Base-by-base conservation (phyloP, 768 basidiomycete genomes). In the Russula sp. region DNA sequence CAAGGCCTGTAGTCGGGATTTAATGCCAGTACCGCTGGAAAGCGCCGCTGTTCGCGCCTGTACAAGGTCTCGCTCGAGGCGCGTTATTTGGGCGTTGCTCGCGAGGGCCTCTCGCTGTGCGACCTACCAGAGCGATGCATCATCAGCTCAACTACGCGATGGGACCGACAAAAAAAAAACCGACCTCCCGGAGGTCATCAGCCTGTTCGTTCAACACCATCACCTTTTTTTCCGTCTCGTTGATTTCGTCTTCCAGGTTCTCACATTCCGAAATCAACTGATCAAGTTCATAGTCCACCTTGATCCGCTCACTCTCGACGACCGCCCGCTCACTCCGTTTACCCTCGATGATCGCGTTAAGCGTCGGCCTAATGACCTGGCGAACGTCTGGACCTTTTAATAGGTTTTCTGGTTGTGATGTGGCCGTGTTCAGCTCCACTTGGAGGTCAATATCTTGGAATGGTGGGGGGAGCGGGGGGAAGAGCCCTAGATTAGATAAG, bases 271-370 rank as follows among this genome's bases (percentile, higher is more conserved):
- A 75, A 0, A 80, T 82, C 57, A 91, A 74, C 67, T 88, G 82
- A 70, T 96, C 94, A 10, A 92, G 81, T 64, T 91, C 88, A 67
- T 95, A 84, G 64, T 94, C 91, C 32, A 92, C 81, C 68, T 82
- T 84, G 66, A 94, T 88, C 49, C 84, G 81, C 65, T 91, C 88
- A 64, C 84, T 89, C 74, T 92, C 89, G 57, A 92, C 75, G 27
- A 80, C 73, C 9, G 87, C 86, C 32, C 85, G 81, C 66, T 90
- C 85, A 39, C 80, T 79, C 59, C 91, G 78, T 71, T 87, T 88
- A 51, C 80, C 77, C 73, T 94, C 90, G 3, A 88, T 87, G 49
- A 90, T 79, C 4, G 79, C 76, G 62, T 80, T 85, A 34, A 96
- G 77, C 6, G 88, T 88, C 0, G 93, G 91, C 74, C 88, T 87